Evolutionary conservation across 2,329 filamentous ascomycete genomes (phyloP), one percentile per base, ranked within the genome.

Genomic region (Acephala macrosclerotiorum): DNA sequence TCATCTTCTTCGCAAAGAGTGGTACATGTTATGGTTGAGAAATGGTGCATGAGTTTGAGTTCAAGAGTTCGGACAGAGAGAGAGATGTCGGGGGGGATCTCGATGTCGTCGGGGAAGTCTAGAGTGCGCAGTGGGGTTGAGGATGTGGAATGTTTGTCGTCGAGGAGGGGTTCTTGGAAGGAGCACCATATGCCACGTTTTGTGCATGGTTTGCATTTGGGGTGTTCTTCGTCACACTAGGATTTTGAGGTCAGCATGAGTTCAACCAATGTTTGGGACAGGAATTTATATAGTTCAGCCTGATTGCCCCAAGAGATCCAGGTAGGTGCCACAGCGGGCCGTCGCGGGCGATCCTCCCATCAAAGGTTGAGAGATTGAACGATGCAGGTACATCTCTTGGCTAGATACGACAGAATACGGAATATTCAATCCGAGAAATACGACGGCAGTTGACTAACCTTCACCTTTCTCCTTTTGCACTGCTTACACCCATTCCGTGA

Each of bases 1-100:
- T 66, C 51, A 33, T 33, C 29, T 4, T 33, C 29, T 20, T 51
- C 58, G 16, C 65, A 57, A 16, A 76, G 64, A n/a, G 61, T 73
- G 33, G 63, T 58, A 57, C 65, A 69, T 12, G 73, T 71, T 8
- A 42, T 67, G 11, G 61, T 69, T 20, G 69, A 67, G 60, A 71
- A 75, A 40, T 75, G 71, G 7, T 72, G 55, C 3, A 74, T 57
- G 18, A 73, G 60, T 36, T 66, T 62, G 8, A 65, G 62, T 25
- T 67, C 65, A 22, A 63, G 29, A 18, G 42, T 63, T 6, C 61
- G 11, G 25, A 45, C 55, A 26, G 61, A 26, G 5, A 63, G 14
- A 3, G 42, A 38, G 6, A 35, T 36, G 18, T 58, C 51, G 6
- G 51, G 38, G 25, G 29, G 18, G 6, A 55, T 35, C 25, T 35